Conservation (phyloP, 345 rosid species). For the Sisymbrium altissimum region DNA sequence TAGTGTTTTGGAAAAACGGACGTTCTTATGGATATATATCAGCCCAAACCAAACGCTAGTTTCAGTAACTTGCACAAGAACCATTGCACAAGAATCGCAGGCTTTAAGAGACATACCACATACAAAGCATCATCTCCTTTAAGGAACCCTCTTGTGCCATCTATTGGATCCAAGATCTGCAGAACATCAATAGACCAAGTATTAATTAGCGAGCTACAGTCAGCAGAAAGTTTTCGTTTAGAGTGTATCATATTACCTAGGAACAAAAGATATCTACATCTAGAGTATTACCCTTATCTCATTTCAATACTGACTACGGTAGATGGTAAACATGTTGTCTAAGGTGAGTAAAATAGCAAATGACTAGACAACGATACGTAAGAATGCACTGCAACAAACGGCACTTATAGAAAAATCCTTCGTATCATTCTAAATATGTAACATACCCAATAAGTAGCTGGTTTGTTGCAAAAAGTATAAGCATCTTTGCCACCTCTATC, state of each 20-base stretch:
- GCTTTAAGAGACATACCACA: constrained; percentile 54
- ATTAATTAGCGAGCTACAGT: neutral
- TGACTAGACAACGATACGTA: neutral
- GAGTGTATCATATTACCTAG: neutral
- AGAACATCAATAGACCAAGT: constrained; percentile 7
- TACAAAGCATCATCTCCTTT: constrained; percentile 72
- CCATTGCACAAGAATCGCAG: too few species aligned
- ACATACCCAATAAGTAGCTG: constrained; percentile 87
- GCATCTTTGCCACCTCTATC: constrained; percentile 75
- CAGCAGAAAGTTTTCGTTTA: neutral
- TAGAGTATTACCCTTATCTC: neutral
- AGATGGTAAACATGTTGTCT: too few species aligned
- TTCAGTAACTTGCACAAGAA: neutral
- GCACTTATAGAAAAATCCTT: neutral
- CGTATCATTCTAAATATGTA: too few species aligned
- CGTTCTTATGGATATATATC: neutral
- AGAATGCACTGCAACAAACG: neutral
- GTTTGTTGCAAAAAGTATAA: constrained; percentile 51
- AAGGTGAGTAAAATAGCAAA: too few species aligned
- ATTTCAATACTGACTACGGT: too few species aligned
- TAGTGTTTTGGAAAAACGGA: neutral
- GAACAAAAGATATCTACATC: neutral
- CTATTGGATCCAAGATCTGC: constrained; percentile 89
- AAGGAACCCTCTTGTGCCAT: constrained; percentile 82
- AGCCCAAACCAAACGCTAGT: neutral